A percentile compares a stretch with the other conserved stretches of the same genome.
Evolutionary conservation across 2,329 filamentous ascomycete genomes (phyloP).

Genomic region (Cladosporium sp.): DNA sequence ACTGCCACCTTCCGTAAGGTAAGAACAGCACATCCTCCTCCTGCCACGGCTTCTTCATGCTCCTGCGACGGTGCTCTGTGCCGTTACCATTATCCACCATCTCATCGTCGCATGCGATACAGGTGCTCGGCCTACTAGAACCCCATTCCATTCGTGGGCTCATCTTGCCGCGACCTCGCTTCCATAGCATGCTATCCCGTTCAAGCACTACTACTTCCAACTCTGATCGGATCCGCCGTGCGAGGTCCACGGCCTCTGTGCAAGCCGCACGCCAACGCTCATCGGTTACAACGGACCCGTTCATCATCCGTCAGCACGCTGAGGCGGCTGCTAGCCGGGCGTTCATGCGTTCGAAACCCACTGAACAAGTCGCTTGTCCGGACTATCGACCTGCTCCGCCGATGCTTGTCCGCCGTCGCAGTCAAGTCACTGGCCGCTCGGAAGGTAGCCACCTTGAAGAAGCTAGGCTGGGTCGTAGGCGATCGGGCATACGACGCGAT

Average conservation of each 20-base stretch:
- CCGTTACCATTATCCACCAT: not conserved
- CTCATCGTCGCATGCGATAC: slow-evolving; percentile 11
- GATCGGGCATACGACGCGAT: slow-evolving; percentile 15
- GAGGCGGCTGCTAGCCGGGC: slow-evolving; percentile 60
- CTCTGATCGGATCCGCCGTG: slow-evolving; percentile 26
- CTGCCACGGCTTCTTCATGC: not conserved
- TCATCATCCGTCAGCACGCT: slow-evolving; percentile 56
- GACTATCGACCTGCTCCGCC: slow-evolving; percentile 7
- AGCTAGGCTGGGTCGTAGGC: slow-evolving; percentile 20
- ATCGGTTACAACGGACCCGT: slow-evolving; percentile 27
- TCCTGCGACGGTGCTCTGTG: not conserved
- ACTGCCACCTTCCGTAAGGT: not conserved
- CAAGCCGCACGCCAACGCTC: slow-evolving; percentile 35
- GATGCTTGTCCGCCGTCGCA: slow-evolving; percentile 19
- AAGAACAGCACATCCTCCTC: not conserved
- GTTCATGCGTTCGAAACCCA: slow-evolving; percentile 50
- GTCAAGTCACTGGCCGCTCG: slow-evolving; percentile 23
- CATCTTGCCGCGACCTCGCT: not conserved
- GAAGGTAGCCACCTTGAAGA: slow-evolving; percentile 34
- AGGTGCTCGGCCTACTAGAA: slow-evolving; percentile 2
- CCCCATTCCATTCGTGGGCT: not conserved
- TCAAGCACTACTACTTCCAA: slow-evolving; percentile 27
- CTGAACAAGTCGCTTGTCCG: slow-evolving; percentile 24
- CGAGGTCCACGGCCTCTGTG: slow-evolving; percentile 30
- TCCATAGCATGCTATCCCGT: slow-evolving; percentile 28